Evolutionary conservation across 345 rosid genomes (phyloP).

Genomic region (Aquilaria sinensis): DNA sequence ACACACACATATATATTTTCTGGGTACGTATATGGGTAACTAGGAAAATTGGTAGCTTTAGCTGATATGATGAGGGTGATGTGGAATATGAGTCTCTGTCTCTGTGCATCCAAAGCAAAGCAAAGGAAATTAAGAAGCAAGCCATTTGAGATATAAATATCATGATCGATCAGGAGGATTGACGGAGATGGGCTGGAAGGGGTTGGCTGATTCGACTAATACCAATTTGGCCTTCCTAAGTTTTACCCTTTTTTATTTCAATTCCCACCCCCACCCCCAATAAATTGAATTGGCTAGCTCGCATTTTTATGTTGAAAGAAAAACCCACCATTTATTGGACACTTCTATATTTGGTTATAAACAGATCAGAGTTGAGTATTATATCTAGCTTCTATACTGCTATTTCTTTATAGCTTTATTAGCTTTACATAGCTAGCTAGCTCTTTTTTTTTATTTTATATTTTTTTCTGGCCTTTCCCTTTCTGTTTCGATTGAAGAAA

Average conservation of each 20-base stretch:
- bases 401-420: too few relatives aligned
- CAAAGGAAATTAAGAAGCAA: background rate
- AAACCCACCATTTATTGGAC: slow-evolving; percentile 7
- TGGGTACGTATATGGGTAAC: background rate
- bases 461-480: too few relatives aligned
- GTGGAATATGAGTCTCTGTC: too few relatives aligned
- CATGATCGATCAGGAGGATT: too few relatives aligned
- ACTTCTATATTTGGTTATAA: slow-evolving; percentile 13
- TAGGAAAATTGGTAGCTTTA: slow-evolving; percentile 17
- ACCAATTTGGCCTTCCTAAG: slow-evolving; percentile 1
- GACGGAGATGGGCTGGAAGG: background rate
- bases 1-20: too few relatives aligned
- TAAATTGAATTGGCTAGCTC: background rate
- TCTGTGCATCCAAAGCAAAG: too few relatives aligned
- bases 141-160: slow-evolving; percentile 1
- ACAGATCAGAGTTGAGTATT: too few relatives aligned
- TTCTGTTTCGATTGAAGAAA: too few relatives aligned
- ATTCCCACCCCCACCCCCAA: background rate
- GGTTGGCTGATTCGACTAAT: background rate
- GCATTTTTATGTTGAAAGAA: background rate
- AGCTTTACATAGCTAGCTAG: too few relatives aligned
- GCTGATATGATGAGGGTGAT: too few relatives aligned
- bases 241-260: background rate
- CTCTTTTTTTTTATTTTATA: too few relatives aligned
- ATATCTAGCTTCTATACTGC: too few relatives aligned